A percentile compares a stretch with the other conserved stretches of the same genome.
Evolutionary conservation across 805 yeast genomes (phyloP).

Genomic region (Wickerhamiella azyma): DNA sequence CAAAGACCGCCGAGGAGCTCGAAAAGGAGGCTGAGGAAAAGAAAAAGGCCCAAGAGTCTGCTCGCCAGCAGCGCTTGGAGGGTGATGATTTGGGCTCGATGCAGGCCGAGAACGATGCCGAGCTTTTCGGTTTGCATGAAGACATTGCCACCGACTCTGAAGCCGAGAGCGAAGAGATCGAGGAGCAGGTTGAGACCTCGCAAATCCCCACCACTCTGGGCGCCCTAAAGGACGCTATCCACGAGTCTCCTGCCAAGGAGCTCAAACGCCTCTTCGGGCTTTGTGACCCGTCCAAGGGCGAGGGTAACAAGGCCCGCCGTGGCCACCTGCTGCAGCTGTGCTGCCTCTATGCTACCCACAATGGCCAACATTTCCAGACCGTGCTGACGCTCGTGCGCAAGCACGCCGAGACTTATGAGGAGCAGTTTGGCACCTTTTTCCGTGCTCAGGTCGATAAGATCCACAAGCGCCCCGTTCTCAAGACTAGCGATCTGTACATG

Average conservation of each 20-base stretch:
- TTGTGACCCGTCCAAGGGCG: slow-evolving; percentile 64
- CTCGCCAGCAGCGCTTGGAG: slow-evolving; percentile 28
- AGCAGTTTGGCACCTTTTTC: slow-evolving; percentile 45
- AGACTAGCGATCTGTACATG: slow-evolving; percentile 45
- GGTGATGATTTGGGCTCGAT: slow-evolving; percentile 26
- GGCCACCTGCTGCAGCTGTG: slow-evolving; percentile 50
- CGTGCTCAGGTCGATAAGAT: slow-evolving; percentile 43
- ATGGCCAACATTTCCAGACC: slow-evolving; percentile 4
- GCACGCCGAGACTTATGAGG: slow-evolving; percentile 53
- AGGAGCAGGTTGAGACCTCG: slow-evolving; percentile 9
- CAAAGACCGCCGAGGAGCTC: slow-evolving; percentile 31
- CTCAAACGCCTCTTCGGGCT: slow-evolving; percentile 43
- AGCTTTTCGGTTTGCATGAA: slow-evolving; percentile 24
- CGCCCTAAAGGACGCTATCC: slow-evolving; percentile 8
- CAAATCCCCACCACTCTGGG: slow-evolving; percentile 5
- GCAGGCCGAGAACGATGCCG: slow-evolving; percentile 29
- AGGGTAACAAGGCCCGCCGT: slow-evolving; percentile 67
- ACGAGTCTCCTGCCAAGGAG: slow-evolving; percentile 8
- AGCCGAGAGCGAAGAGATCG: slow-evolving; percentile 38
- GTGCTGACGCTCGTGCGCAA: slow-evolving; percentile 26
- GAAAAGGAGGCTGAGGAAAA: slow-evolving; percentile 25
- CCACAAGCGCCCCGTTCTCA: slow-evolving; percentile 28
- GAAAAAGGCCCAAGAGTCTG: slow-evolving; percentile 24
- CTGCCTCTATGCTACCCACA: slow-evolving; percentile 37
- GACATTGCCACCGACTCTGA: slow-evolving; percentile 14